A percentile compares a stretch with the other conserved stretches of the same genome.
Evolutionary conservation across 345 rosid species (phyloP).

Genomic region (Turnera subulata): DNA sequence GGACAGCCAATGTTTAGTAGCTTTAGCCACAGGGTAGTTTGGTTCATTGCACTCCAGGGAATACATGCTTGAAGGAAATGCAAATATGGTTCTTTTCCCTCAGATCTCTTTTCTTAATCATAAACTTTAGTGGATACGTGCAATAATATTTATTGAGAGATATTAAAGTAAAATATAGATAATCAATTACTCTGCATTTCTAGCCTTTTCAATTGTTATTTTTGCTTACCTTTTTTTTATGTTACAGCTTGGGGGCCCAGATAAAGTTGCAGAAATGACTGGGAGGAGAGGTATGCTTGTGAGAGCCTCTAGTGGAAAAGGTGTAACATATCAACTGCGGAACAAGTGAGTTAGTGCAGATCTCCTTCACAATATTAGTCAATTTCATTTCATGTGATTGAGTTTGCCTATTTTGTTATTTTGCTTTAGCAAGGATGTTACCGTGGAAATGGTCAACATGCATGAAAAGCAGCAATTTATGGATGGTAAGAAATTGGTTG

Average conservation of each 20-base stretch:
- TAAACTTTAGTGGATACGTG: too few species aligned
- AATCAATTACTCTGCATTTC: not conserved
- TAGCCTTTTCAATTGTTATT: slow-evolving; percentile 11
- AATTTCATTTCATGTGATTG: slow-evolving; percentile 15
- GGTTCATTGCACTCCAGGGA: too few species aligned
- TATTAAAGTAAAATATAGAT: too few species aligned
- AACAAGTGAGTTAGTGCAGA: slow-evolving; percentile 66
- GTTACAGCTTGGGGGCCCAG: slow-evolving; percentile 97
- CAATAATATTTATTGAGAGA: too few species aligned
- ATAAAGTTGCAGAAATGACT: slow-evolving; percentile 93
- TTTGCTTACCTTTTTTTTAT: slow-evolving; percentile 7
- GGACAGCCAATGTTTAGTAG: too few species aligned
- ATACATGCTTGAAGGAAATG: too few species aligned
- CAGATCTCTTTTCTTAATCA: too few species aligned
- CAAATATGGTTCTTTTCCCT: too few species aligned
- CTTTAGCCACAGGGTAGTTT: too few species aligned
- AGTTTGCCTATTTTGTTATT: slow-evolving; percentile 12
- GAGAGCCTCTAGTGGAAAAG: slow-evolving; percentile 88
- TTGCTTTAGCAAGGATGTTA: slow-evolving; percentile 74
- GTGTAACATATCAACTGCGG: slow-evolving; percentile 95
- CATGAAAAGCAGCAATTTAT: slow-evolving; percentile 95
- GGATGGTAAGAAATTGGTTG: slow-evolving; percentile 93
- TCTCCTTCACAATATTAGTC: slow-evolving; percentile 1
- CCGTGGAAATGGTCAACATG: slow-evolving; percentile 99
- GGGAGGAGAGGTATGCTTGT: slow-evolving; percentile 99